Evolutionary conservation across 169 alveolate genomes (phyloP).

Genomic region (Plasmodium adleri): DNA sequence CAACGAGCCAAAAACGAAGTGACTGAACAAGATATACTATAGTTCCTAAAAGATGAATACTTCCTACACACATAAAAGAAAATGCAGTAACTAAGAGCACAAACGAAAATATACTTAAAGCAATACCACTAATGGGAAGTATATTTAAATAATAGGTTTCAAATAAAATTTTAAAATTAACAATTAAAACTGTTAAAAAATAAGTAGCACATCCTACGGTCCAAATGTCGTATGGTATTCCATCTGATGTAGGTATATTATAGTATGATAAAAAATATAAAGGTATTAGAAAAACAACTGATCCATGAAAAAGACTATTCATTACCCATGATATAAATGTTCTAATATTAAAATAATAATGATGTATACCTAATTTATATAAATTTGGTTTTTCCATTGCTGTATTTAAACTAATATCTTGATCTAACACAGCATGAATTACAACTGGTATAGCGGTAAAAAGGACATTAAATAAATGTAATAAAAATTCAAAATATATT

Average conservation of each 20-base stretch:
- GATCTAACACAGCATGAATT: slow-evolving; percentile 87
- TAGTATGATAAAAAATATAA: slow-evolving; percentile 78
- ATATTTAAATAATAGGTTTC: slow-evolving; percentile 83
- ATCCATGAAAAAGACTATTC: slow-evolving; percentile 83
- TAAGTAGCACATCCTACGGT: slow-evolving; percentile 79
- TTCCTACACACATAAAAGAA: slow-evolving; percentile 71
- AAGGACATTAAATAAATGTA: slow-evolving; percentile 94
- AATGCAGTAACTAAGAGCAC: slow-evolving; percentile 31
- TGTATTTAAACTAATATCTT: slow-evolving; percentile 82
- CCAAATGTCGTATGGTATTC: slow-evolving; percentile 78
- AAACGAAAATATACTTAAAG: slow-evolving; percentile 78
- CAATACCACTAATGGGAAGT: slow-evolving; percentile 76
- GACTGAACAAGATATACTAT: slow-evolving; percentile 24
- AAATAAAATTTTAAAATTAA: slow-evolving; percentile 83
- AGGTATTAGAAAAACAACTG: slow-evolving; percentile 78
- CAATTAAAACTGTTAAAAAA: slow-evolving; percentile 83
- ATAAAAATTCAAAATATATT: slow-evolving; percentile 94
- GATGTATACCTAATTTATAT: slow-evolving; percentile 84
- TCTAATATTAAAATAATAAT: slow-evolving; percentile 81
- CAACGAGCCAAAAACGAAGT: slow-evolving; percentile 75
- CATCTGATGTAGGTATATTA: slow-evolving; percentile 80
- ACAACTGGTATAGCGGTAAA: slow-evolving; percentile 95
- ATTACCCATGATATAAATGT: slow-evolving; percentile 85
- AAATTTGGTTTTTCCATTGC: slow-evolving; percentile 83
- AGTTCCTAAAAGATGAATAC: slow-evolving; percentile 42